Evolutionary conservation across 371 early-diverging fungal genomes (phyloP).

Genomic region (Dinochytrium kinnereticum): DNA sequence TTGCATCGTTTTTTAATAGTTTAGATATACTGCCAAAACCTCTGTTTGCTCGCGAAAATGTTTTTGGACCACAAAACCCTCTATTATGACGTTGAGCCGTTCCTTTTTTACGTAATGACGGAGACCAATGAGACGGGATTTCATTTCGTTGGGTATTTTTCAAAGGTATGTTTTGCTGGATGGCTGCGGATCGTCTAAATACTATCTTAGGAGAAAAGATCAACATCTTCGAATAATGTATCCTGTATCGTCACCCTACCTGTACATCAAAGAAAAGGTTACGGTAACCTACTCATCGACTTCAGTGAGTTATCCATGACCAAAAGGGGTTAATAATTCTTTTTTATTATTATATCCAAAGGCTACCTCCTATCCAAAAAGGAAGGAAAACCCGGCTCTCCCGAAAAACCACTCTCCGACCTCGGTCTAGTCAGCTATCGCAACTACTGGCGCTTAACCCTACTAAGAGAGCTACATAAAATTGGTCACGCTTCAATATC

Average conservation of each 20-base stretch:
- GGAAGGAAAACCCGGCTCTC: slow-evolving; percentile 95
- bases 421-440: slow-evolving; percentile 95
- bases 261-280: slow-evolving; percentile 97
- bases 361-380: slow-evolving; percentile 95
- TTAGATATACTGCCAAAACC: slow-evolving; percentile 50
- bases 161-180: slow-evolving; percentile 68
- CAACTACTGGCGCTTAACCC: slow-evolving; percentile 81
- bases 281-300: slow-evolving; percentile 95
- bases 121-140: slow-evolving; percentile 59
- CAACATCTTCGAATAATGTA: slow-evolving; percentile 96
- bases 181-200: background rate
- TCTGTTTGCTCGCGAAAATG: slow-evolving; percentile 81
- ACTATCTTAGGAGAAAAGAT: slow-evolving; percentile 83
- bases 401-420: slow-evolving; percentile 99
- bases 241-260: slow-evolving; percentile 99
- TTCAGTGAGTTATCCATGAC: slow-evolving; percentile 61
- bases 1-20: slow-evolving; percentile 11
- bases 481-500: slow-evolving; percentile 35
- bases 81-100: slow-evolving; percentile 99
- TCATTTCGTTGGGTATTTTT: slow-evolving; percentile 99
- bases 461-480: slow-evolving; percentile 42
- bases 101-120: slow-evolving; percentile 97
- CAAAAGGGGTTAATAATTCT: too few species aligned
- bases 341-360: slow-evolving; percentile 44
- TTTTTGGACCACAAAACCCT: slow-evolving; percentile 99